A percentile compares a stretch with the other conserved stretches of the same genome.
Evolutionary conservation across 179 eudicot genomes (phyloP).

Genomic region (Drosera spatulata): DNA sequence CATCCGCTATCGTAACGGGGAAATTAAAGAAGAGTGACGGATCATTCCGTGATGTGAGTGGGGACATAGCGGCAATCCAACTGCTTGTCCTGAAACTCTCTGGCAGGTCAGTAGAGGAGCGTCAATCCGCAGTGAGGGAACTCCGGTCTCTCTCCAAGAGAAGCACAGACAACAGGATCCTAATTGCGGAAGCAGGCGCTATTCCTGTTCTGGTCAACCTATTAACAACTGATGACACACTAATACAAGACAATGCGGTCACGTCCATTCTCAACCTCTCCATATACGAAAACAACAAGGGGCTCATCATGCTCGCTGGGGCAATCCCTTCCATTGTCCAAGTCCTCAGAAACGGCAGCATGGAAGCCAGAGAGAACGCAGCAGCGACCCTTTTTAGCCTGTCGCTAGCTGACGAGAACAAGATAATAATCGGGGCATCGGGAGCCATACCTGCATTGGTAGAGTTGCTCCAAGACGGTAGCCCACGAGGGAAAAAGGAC

Average conservation of each 20-base stretch:
- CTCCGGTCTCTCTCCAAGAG: constrained; percentile 13
- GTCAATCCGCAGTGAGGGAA: constrained; percentile 7
- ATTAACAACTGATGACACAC: constrained; percentile 9
- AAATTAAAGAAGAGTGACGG: constrained; percentile 14
- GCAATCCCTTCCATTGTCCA: constrained; percentile 13
- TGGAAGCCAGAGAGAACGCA: constrained; percentile 15
- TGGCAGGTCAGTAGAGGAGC: constrained; percentile 8
- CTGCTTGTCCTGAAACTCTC: constrained; percentile 10
- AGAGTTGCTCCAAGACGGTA: constrained; percentile 10
- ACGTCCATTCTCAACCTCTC: constrained; percentile 16
- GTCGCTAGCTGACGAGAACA: constrained; percentile 16
- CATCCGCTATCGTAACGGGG: constrained; percentile 13
- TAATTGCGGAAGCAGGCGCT: constrained; percentile 15
- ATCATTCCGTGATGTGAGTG: constrained; percentile 15
- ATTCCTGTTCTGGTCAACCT: constrained; percentile 11
- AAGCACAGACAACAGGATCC: constrained; percentile 14
- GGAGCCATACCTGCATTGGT: constrained; percentile 12
- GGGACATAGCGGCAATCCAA: constrained; percentile 12
- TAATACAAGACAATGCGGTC: constrained; percentile 14
- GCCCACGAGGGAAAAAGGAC: constrained; percentile 12
- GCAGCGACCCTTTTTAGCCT: constrained; percentile 16
- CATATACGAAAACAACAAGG: constrained; percentile 14
- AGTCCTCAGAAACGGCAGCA: constrained; percentile 12
- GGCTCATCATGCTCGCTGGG: constrained; percentile 14
- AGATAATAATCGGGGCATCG: constrained; percentile 15